Base-by-base conservation (phyloP, 2,329 filamentous ascomycete species). In the Epichloe amarillans region DNA sequence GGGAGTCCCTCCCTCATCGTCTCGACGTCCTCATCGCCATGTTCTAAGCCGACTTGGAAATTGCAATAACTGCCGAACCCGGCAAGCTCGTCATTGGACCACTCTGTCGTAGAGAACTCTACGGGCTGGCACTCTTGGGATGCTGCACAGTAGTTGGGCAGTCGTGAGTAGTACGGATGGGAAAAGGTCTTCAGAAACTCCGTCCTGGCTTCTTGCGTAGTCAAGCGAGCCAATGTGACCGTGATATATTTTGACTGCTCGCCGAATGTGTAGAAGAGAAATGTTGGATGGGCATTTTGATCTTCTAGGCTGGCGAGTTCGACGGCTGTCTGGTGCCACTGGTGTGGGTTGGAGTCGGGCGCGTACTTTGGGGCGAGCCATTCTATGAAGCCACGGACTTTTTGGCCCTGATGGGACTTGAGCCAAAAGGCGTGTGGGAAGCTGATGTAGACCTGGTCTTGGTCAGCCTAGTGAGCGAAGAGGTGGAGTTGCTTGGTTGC, bases 11-110 rank as follows among this genome's bases (percentile, higher is more conserved):
- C 68, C 2, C 81, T 70, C 67, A 88, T 77, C 3, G 64, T 66
- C 46, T 83, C 76, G 46, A 95, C 80, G 62, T 94, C 86, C 52
- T 73, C 70, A 57, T 90, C 86, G 1, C 83, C 87, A 5, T 79
- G 71, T 56, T 79, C 71, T 45, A 91, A 62, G 0, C 87, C 88
- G 15, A 84, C 73, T 60, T 89, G 88, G 67, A 95, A 95, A 64
- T 95, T 95, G 48, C 76, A 79, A 64, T 95, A 95, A 57, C 83
- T 86, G 8, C 90, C 89, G 61, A 84, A 81, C 0, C 90, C 89
- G 0, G 89, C 86, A 35, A 89, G 76, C 15, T 85, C 80, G 61
- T 95, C 89, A 46, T 76, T 76, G 30, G 86, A 74, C 89, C 89
- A 95, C 52, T 78, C 74, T 0, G 89, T 94, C 0, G 86, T 80